These are phyloP conservation scores for Chenopodium album DNA, from an alignment of 148 eudicot species.

Conservation along the genomic window DNA sequence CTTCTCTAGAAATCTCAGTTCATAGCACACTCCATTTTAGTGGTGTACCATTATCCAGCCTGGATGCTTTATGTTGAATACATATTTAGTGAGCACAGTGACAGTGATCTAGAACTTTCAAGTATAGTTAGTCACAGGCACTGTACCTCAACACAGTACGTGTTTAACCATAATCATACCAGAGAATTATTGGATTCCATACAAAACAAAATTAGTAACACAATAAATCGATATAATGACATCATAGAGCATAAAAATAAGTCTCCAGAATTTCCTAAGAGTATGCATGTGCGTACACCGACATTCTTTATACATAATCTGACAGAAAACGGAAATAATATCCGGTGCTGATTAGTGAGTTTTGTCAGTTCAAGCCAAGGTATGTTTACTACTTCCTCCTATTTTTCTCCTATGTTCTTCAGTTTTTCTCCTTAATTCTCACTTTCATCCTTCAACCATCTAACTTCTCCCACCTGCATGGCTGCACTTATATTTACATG, in stretches of 20 bases:
- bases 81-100: neutral
- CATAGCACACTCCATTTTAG: neutral
- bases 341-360: neutral
- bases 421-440: neutral
- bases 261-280: neutral
- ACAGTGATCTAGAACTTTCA: neutral
- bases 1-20: too few species aligned
- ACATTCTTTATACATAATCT: neutral
- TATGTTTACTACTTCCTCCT: neutral
- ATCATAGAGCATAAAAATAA: neutral
- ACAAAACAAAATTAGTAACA: neutral
- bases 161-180: neutral
- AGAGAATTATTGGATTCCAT: neutral
- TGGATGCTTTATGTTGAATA: neutral
- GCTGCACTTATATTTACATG: too few species aligned
- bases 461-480: neutral
- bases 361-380: neutral
- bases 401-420: neutral
- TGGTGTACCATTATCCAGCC: neutral
- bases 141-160: neutral
- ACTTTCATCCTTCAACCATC: neutral
- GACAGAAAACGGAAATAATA: neutral
- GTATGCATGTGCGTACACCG: neutral
- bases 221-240: neutral
- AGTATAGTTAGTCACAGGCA: neutral